phyloP scores from a whole-genome alignment of 208 protist species.

The Leishmania arabica region DNA sequence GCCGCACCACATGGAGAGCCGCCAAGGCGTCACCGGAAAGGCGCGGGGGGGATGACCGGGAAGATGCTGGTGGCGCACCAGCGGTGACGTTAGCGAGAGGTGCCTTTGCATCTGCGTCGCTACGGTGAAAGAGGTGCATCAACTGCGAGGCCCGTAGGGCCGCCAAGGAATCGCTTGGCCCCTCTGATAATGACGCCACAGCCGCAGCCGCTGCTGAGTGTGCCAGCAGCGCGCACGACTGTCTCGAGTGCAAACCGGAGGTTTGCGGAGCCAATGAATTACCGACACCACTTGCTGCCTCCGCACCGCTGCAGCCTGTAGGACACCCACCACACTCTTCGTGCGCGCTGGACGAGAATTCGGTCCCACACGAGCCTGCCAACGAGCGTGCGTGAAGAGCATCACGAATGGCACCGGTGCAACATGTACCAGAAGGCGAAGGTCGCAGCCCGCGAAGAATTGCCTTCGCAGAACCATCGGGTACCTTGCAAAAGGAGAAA shows the following conservation, averaged over 20 bases:
- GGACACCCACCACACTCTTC: background rate
- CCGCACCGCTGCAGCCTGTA: background rate
- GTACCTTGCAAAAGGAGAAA: background rate
- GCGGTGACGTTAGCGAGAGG: background rate
- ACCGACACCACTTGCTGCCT: background rate
- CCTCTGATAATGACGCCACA: background rate
- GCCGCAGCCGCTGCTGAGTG: background rate
- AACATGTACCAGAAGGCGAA: background rate
- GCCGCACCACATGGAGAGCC: constrained; percentile 7
- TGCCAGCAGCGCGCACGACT: background rate
- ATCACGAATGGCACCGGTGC: background rate
- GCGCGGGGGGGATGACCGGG: background rate
- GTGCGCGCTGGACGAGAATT: too few species aligned
- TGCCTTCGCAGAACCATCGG: background rate
- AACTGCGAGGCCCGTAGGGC: background rate
- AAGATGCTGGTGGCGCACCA: background rate
- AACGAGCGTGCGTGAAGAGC: background rate
- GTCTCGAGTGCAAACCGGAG: background rate
- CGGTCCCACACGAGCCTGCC: background rate
- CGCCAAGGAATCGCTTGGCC: background rate
- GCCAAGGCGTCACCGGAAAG: background rate
- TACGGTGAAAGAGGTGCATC: background rate
- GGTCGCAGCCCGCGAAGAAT: too few species aligned
- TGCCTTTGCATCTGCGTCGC: background rate
- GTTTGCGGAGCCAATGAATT: background rate